phyloP scores from a whole-genome alignment of 257 asterid species.

The Solanum piurae region DNA sequence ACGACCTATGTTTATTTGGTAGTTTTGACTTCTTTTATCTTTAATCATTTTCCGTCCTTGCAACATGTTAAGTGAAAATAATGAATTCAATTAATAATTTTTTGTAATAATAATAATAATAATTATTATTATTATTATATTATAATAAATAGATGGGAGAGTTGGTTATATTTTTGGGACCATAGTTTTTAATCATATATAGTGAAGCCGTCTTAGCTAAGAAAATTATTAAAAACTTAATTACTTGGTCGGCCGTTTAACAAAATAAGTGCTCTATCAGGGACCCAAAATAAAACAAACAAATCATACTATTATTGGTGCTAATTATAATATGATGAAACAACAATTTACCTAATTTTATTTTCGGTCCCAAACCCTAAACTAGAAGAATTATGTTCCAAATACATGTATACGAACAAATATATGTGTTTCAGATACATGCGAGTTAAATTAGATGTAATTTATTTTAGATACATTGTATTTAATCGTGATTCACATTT shows the following conservation, averaged over 20 bases:
- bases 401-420: no score
- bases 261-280: background rate
- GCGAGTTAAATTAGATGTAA: no score
- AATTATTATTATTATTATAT: no score
- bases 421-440: no score
- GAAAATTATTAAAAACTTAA: background rate
- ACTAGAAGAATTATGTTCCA: background rate
- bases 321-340: background rate
- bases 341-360: background rate
- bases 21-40: background rate
- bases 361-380: background rate
- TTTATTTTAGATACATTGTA: no score
- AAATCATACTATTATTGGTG: background rate
- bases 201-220: background rate
- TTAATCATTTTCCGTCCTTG: background rate
- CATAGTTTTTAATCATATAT: background rate
- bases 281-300: background rate
- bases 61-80: background rate
- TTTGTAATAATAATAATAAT: no score
- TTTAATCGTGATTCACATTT: no score
- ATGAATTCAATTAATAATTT: background rate
- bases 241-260: background rate
- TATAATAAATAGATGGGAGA: background rate
- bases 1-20: background rate
- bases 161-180: background rate